Base-by-base conservation (phyloP, 2,329 filamentous ascomycete genomes). In the Ceratocystis huliohia region DNA sequence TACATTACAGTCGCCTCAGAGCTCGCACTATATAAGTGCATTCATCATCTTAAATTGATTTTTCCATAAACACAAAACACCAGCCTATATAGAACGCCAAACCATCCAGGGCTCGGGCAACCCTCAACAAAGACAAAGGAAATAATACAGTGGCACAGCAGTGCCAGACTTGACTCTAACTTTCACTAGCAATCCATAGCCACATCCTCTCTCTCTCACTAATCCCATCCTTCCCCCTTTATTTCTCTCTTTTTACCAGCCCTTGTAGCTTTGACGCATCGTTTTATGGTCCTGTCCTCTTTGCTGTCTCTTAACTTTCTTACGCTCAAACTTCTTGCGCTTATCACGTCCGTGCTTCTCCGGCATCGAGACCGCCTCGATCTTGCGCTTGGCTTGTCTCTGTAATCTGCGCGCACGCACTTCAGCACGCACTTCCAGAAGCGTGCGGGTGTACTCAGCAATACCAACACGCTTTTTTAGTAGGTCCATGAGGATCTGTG, bases 391-490 rank as follows among this genome's bases (percentile, higher is more conserved):
- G 69, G 82, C 84, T 65, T 88, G 84, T 70, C 95, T 80, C 72
- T 86, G 84, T 73, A 90, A 84, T 70, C 94, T 81, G 72, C 87
- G 84, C 70, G 82, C 81, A 72, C 83, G 84, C n/a, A 94, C 86
- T 17, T 81, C 82, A 64, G 88, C 85, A 68, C 90, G 84, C 5
- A 95, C 89, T 50, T 82, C 82, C 48, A 89, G 76, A 72, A 97
- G 80, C 59, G 87, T 81, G 65, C 81, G 80, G n/a, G 92, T 85
- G 76, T 92, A 99, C 69, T 84, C 84, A 0, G 85, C 83, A 1
- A 88, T 90, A 50, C 93, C 94, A 64, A 96, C 80, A 73, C 89
- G 91, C 78, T 87, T 88, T 78, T 96, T 91, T 68, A 99, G 74
- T n/a, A 82, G 77, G 69, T 91, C 88, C 79, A 97, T 86, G 10